A percentile compares a stretch with the other conserved stretches of the same genome.
phyloP scores from a whole-genome alignment of 2,329 filamentous ascomycete genomes.

The Didymosphaeria variabile region DNA sequence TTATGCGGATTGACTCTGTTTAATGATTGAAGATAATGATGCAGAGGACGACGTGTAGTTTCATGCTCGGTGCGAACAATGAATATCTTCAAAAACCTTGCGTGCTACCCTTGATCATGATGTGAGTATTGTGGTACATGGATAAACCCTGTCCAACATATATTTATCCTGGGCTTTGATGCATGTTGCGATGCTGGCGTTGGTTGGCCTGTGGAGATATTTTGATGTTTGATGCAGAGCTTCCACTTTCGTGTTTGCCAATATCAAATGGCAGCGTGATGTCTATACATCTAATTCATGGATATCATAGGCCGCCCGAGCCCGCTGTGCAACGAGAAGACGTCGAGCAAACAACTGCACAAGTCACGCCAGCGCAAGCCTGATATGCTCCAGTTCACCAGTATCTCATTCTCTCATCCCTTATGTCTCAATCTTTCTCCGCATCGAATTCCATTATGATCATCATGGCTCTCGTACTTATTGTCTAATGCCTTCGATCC shows the following conservation, averaged over 20 bases:
- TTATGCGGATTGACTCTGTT: conserved; percentile 27
- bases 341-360: conserved; percentile 11
- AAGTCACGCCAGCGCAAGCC: conserved; percentile 2
- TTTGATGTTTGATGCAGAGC: background rate
- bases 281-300: background rate
- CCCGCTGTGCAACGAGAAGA: background rate
- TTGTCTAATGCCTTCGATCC: background rate
- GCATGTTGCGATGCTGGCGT: background rate
- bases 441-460: background rate
- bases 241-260: conserved; percentile 7
- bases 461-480: background rate
- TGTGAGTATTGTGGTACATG: background rate
- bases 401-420: background rate
- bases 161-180: background rate
- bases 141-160: background rate
- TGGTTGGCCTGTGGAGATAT: background rate
- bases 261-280: background rate
- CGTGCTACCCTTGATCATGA: background rate
- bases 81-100: conserved; percentile 3
- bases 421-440: background rate
- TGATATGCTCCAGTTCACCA: background rate
- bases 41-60: conserved; percentile 16
- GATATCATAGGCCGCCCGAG: too few species aligned
- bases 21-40: conserved; percentile 36
- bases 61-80: background rate